phyloP scores from a whole-genome alignment of 495 filamentous ascomycete genomes.

The Podospora fimiseda region DNA sequence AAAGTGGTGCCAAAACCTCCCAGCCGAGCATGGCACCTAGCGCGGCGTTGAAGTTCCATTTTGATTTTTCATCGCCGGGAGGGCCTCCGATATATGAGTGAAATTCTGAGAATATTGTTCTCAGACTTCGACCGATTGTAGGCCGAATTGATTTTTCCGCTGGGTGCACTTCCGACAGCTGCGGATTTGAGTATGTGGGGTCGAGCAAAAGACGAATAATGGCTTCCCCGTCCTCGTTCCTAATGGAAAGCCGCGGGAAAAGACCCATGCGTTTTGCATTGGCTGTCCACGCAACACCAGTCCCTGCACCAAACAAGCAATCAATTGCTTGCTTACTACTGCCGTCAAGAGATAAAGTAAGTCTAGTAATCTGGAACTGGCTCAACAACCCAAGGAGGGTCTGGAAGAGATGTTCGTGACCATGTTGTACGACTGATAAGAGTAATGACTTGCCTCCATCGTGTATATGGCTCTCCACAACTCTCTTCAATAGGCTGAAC shows the following conservation, averaged over 20 bases:
- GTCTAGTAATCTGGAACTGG: background rate
- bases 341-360: too few relatives aligned
- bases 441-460: background rate
- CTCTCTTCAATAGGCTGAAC: conserved; percentile 4
- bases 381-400: background rate
- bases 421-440: background rate
- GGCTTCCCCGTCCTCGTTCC: background rate
- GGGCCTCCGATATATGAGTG: too few relatives aligned
- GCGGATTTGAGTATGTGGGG: too few relatives aligned
- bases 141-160: too few relatives aligned
- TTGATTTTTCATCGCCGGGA: too few relatives aligned
- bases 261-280: background rate
- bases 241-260: background rate
- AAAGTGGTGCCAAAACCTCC: too few relatives aligned
- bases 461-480: background rate
- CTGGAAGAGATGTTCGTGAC: background rate
- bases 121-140: too few relatives aligned
- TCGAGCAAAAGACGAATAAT: background rate
- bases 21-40: background rate
- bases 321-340: too few relatives aligned
- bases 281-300: background rate
- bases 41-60: background rate
- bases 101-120: too few relatives aligned
- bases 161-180: too few relatives aligned
- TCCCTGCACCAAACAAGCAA: background rate